Base-by-base conservation (phyloP, 2,329 filamentous ascomycete species). In the Exophiala sp. region DNA sequence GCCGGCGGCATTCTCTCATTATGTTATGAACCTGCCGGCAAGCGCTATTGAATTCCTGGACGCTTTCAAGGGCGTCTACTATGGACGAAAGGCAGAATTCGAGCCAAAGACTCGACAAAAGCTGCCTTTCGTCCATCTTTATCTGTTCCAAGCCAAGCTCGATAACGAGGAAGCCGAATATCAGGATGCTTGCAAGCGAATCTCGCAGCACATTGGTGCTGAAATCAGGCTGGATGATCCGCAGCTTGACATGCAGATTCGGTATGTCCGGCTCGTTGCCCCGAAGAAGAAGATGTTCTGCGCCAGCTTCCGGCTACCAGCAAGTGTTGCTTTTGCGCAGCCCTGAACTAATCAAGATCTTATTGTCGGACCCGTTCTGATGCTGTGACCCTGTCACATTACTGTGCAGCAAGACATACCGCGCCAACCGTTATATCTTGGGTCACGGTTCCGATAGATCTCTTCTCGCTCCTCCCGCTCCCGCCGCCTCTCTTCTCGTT, bases 261-360 rank as follows among this genome's bases (percentile, higher is more conserved):
- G 74, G 52, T 81, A 84, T 68, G 90, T 97, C 33, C 81, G 94
- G 60, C 85, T 95, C 62, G 94, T 99, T 51, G 89, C 91, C 54
- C 94, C 94, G 4, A 87, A 89, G 66, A 99, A 99, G 78, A 83
- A 87, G 67, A 96, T 96, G 91, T 97, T 92, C 71, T 97, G 94
- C 70, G 92, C 90, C 29, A 95, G 85, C 62, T 97, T 99, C 72
- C 83, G 91, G 58, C 68, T 99, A 56, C 94, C 94, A 2, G 72
- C 77, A 33, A 84, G 89, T 64, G 89, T 96, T 5, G 94, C 91
- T 11, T 96, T 96, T 74, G 54, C 50, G 16, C 20, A 61, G 51
- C 52, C 47, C 39, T 50, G 24, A 7, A 7, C 3, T 24, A 16
- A 14, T 16, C 6, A n/a, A 18, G 16, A n/a, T n/a, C n/a, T n/a